These are phyloP conservation scores for Trametes versicolor DNA, from an alignment of 1,284 basidiomycete species.

Conservation along the genomic window DNA sequence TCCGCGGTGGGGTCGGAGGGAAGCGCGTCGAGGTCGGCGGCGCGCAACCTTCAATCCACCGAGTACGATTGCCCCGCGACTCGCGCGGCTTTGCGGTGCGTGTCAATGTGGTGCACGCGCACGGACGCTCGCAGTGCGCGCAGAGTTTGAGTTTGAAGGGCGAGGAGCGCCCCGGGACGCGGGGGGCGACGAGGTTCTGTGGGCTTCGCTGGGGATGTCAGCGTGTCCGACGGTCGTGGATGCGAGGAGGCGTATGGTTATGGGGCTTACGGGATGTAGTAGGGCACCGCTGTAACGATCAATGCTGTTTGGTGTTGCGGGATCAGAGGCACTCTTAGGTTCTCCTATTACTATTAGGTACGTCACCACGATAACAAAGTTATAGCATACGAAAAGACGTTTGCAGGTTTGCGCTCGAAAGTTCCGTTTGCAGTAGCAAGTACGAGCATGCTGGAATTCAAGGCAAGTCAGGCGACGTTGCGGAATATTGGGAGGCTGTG, in stretches of 20 bases:
- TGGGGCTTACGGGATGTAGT: not conserved
- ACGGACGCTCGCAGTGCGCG: not conserved
- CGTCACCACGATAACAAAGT: too few species aligned
- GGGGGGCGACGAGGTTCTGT: not conserved
- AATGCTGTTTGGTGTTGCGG: not conserved
- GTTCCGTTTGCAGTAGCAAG: too few species aligned
- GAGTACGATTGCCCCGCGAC: not conserved
- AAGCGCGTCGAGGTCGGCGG: not conserved
- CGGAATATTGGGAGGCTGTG: not conserved
- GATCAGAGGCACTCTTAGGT: not conserved
- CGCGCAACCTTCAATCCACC: not conserved
- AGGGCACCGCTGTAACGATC: not conserved
- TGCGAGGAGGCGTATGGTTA: not conserved
- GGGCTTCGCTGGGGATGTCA: slow-evolving; percentile 6
- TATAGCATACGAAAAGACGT: not conserved
- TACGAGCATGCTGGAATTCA: not conserved
- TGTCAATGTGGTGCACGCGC: not conserved
- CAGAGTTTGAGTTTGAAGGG: not conserved
- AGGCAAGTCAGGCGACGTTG: not conserved
- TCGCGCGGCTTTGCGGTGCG: not conserved
- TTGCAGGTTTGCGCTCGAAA: not conserved
- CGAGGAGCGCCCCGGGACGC: slow-evolving; percentile 20
- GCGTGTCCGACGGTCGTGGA: slow-evolving; percentile 20
- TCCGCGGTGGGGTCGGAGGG: slow-evolving; percentile 3
- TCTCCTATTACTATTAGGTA: too few species aligned